Conservation (phyloP, 345 rosid genomes). For the Arabidopsis thaliana region TAIR10.1 NC_003075.7:12060001-12060500, state of each 20-base stretch:
- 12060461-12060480: conserved; percentile 76
- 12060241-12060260: conserved; percentile 14
- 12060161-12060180: not conserved
- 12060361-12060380: conserved; percentile 26
- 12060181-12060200: not conserved
- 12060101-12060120: not conserved
- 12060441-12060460: conserved; percentile 82
- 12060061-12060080: conserved; percentile 1
- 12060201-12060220: conserved; percentile 8
- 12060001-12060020: conserved; percentile 46
- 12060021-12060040: conserved; percentile 43
- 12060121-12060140: not conserved
- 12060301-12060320: conserved; percentile 30
- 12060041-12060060: conserved; percentile 42
- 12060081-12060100: conserved; percentile 3
- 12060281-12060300: conserved; percentile 8
- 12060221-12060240: conserved; percentile 20
- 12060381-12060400: conserved; percentile 28
- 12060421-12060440: conserved; percentile 61
- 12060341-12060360: conserved; percentile 47
- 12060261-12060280: conserved; percentile 33
- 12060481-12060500: conserved; percentile 88
- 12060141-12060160: not conserved
- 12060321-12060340: conserved; percentile 65
- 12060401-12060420: conserved; percentile 44